phyloP scores from a whole-genome alignment of 257 asterid species.

The Eustoma russellianum region DNA sequence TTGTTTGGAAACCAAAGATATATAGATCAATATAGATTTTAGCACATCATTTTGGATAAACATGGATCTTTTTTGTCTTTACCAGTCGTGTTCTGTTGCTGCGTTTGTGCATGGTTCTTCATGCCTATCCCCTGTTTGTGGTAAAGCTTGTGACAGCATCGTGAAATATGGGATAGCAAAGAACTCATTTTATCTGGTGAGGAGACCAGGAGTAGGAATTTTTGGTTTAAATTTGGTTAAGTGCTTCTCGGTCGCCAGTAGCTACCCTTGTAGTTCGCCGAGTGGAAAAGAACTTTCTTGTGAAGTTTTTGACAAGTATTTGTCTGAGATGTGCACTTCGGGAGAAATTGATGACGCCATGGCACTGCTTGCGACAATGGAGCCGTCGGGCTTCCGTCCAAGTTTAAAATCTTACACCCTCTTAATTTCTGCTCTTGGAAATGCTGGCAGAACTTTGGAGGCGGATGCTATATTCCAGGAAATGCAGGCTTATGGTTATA shows the following conservation, averaged over 20 bases:
- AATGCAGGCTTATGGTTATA: slow-evolving; percentile 48
- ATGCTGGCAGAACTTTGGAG: slow-evolving; percentile 71
- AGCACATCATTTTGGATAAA: neutral
- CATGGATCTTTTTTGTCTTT: slow-evolving; percentile 4
- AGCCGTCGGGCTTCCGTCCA: slow-evolving; percentile 62
- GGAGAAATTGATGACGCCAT: slow-evolving; percentile 69
- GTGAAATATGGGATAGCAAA: neutral
- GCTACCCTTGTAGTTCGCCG: slow-evolving; percentile 1
- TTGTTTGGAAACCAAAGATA: too few relatives aligned
- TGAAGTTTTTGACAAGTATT: slow-evolving; percentile 38
- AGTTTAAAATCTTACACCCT: slow-evolving; percentile 36
- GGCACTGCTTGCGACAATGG: slow-evolving; percentile 65
- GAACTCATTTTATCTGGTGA: neutral
- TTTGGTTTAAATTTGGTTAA: slow-evolving; percentile 16
- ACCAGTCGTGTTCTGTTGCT: neutral
- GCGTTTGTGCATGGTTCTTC: neutral
- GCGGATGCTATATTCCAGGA: slow-evolving; percentile 78
- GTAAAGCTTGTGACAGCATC: slow-evolving; percentile 1
- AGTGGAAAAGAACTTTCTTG: slow-evolving; percentile 45
- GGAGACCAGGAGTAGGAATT: slow-evolving; percentile 2
- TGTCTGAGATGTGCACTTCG: slow-evolving; percentile 51
- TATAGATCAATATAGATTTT: too few relatives aligned
- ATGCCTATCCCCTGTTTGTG: slow-evolving; percentile 9
- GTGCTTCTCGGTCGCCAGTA: slow-evolving; percentile 1
- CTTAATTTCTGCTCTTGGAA: slow-evolving; percentile 51